Conservation (phyloP, 2,329 filamentous ascomycete genomes). For the Pyrenophora tritici-repentis region DNA sequence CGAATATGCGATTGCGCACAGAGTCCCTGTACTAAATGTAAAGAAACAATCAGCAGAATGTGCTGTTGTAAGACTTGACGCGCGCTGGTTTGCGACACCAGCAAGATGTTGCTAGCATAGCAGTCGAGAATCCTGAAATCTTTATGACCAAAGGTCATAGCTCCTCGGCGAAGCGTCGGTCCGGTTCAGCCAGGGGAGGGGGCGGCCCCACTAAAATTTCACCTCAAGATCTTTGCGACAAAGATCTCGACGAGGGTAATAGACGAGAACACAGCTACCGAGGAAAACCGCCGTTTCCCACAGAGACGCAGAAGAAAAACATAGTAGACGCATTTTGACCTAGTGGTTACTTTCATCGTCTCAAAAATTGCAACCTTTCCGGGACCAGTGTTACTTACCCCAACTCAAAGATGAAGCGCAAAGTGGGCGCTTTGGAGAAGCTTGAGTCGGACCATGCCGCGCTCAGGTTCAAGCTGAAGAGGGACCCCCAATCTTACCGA, state of each 20-base stretch:
- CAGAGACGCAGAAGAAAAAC: no score
- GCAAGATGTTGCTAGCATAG: constrained; percentile 1
- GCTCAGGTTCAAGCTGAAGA: constrained; percentile 74
- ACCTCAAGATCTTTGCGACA: no score
- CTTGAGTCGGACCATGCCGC: constrained; percentile 77
- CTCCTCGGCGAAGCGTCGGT: constrained; percentile 18
- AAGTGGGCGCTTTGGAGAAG: constrained; percentile 91
- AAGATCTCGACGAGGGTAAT: constrained; percentile 10
- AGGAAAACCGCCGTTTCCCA: no score
- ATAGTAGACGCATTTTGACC: no score
- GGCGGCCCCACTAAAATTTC: constrained; percentile 23
- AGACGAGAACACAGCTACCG: neutral
- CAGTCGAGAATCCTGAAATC: constrained; percentile 11
- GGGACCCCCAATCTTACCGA: constrained; percentile 77
- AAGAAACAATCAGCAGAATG: neutral
- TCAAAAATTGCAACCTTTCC: no score
- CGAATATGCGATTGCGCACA: neutral
- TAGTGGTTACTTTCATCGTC: no score
- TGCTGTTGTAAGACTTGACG: constrained; percentile 3
- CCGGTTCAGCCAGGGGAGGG: constrained; percentile 16
- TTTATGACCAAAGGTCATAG: constrained; percentile 17
- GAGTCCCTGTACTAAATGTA: no score
- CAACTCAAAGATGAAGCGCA: constrained; percentile 69
- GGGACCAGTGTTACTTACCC: neutral
- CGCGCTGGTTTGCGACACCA: constrained; percentile 9